Evolutionary conservation across 192 early-diverging fungal species (phyloP), one percentile per base, ranked within the genome.

Genomic region (Dissophora ornata): DNA sequence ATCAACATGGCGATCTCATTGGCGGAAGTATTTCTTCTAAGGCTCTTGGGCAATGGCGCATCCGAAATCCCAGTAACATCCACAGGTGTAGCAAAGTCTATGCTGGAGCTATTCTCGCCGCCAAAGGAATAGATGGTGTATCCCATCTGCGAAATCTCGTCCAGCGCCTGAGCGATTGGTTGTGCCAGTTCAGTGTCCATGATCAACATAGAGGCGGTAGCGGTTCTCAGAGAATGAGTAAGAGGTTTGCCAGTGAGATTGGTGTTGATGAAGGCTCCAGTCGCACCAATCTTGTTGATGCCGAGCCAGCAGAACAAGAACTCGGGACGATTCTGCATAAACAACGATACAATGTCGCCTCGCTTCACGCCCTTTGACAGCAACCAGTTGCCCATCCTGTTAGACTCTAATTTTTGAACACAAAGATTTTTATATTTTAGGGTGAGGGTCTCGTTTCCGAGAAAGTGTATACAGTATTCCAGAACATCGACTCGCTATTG

Each of bases 231-330:
- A 21, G 79, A 81, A 46, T 87, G 83, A 13, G 73, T 62, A 21
- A 87, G 50, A 4, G 83, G 66, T 32, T 70, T 74, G 13, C 81
- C 84, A 1, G 65, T 60, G 40, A 90, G 69, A 62, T 89, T 87
- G 32, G 79, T 86, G 80, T 91, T 91, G 67, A 91, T 82, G 28
- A 90, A 79, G 15, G 89, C 86, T 24, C 84, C 79, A 0, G 75
- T 69, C 5, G 80, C 84, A 15, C 89, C 90, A 46, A 91, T 81
- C 64, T 91, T 90, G 38, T 73, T 70, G 28, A 88, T 63, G 1
- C 82, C 90, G n/a, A 91, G 80, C 65, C 81, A 82, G 7, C 63
- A 53, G 50, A 86, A 71, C 50, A 90, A 56, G 68, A 90, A 90
- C 46, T 85, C 84, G 24, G 87, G 83, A 26, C 80, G 74, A 55